Evolutionary conservation across 805 yeast genomes (phyloP), one percentile per base, ranked within the genome.

Genomic region (Yueomyces sp.): DNA sequence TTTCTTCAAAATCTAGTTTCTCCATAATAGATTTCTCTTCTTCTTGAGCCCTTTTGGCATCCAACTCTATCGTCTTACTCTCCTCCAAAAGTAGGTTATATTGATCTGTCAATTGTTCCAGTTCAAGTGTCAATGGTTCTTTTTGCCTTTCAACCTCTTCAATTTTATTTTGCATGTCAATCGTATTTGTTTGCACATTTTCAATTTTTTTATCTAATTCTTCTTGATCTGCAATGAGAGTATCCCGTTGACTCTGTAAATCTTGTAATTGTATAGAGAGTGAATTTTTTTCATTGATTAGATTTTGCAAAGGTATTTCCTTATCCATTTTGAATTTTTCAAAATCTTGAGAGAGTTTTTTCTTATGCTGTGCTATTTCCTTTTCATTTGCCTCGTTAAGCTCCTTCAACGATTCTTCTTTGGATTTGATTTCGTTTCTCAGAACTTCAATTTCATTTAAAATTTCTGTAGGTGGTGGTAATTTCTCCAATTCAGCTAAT

Each of bases 1-100:
- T 52, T 32, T 58, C 60, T 48, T 69, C 71, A 32, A 58, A 60
- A 26, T 59, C 56, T 36, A 62, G 47, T 46, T 66, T 69, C 32
- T 56, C 45, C 45, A 63, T 63, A 1, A 38, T 38, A 2, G 29
- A 30, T 36, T 54, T 54, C 11, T 55, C 49, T 0, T 40, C 39
- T 4, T 53, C 46, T 0, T 58, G 55, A 19, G 19, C 19, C 19
- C 19, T 19, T n/a, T 54, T 42, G 9, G 39, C 44, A 26, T 57
- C 55, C 38, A 60, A 50, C 6, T 43, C 46, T 3, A 48, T 45
- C 5, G 63, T 49, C 27, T 52, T 51, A 19, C 19, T 19, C 19
- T 19, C 2, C 12, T 41, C 42, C 30, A 56, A 52, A 4, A 54
- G 46, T 2, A 40, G 40, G 1, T 45, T 42, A 34, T 59, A 49